These are phyloP conservation scores for Blastocladiella britannica DNA, from an alignment of 192 early-diverging fungal genomes.

Conservation along the genomic window DNA sequence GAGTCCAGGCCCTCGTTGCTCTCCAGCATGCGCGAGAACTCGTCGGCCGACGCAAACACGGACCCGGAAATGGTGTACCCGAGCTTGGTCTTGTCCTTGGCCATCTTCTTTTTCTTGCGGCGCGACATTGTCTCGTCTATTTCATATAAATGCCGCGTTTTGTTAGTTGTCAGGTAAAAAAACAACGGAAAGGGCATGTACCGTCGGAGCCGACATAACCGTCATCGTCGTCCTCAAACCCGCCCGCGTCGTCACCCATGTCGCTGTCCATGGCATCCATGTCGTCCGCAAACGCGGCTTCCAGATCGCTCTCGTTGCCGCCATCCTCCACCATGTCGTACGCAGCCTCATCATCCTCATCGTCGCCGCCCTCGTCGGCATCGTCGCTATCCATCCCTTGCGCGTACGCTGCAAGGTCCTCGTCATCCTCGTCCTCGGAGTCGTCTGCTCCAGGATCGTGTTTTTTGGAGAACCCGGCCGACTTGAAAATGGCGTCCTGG, in stretches of 20 bases:
- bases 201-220: conserved; percentile 18
- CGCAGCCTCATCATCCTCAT: conserved; percentile 7
- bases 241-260: background rate
- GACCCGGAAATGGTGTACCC: background rate
- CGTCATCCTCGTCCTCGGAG: conserved; percentile 30
- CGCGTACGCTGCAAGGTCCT: conserved; percentile 21
- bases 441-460: conserved; percentile 32
- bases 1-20: background rate
- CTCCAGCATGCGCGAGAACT: background rate
- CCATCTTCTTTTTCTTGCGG: background rate
- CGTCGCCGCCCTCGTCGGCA: conserved; percentile 15
- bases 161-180: no score
- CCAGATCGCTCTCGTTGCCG: background rate
- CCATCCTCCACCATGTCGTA: conserved; percentile 7
- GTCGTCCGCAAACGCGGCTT: conserved; percentile 2
- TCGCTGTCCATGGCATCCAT: conserved; percentile 2
- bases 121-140: background rate
- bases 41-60: background rate
- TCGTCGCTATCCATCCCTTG: conserved; percentile 12
- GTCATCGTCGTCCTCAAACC: conserved; percentile 1
- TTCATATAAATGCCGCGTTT: no score
- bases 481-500: conserved; percentile 66
- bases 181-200: no score
- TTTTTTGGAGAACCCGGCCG: conserved; percentile 12
- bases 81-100: background rate